Evolutionary conservation across 1,284 basidiomycete genomes (phyloP).

Genomic region (Malassezia globosa): DNA sequence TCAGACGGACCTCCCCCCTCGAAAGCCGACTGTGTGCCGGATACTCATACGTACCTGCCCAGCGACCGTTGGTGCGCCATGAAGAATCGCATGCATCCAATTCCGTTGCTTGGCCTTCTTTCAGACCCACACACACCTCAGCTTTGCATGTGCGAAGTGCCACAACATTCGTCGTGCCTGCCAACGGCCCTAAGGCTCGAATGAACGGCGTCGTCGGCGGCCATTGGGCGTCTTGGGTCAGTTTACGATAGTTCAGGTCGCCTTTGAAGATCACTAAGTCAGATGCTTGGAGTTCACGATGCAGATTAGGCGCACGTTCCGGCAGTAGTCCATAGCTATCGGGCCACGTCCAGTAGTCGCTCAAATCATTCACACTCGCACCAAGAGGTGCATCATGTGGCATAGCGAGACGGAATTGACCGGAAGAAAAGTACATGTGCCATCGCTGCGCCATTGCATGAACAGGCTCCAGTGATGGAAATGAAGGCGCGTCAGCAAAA

Average conservation of each 20-base stretch:
- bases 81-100: conserved; percentile 27
- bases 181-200: conserved; percentile 61
- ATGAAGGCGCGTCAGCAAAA: conserved; percentile 47
- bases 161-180: conserved; percentile 66
- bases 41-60: conserved; percentile 23
- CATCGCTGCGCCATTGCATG: conserved; percentile 61
- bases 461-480: conserved; percentile 48
- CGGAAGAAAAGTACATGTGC: conserved; percentile 59
- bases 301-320: conserved; percentile 54
- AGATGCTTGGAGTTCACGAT: conserved; percentile 53
- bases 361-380: conserved; percentile 21
- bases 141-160: conserved; percentile 90
- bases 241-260: conserved; percentile 59
- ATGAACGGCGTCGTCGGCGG: conserved; percentile 68
- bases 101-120: conserved; percentile 24
- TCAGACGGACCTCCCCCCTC: no score
- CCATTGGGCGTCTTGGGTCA: conserved; percentile 83
- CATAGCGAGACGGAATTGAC: conserved; percentile 64
- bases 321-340: conserved; percentile 21
- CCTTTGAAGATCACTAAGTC: conserved; percentile 90
- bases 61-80: conserved; percentile 39
- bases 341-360: conserved; percentile 38
- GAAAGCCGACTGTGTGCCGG: neutral
- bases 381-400: conserved; percentile 60
- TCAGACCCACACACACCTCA: conserved; percentile 52